Base-by-base conservation (phyloP, 2,329 filamentous ascomycete species). In the Colletotrichum liriopes region DNA sequence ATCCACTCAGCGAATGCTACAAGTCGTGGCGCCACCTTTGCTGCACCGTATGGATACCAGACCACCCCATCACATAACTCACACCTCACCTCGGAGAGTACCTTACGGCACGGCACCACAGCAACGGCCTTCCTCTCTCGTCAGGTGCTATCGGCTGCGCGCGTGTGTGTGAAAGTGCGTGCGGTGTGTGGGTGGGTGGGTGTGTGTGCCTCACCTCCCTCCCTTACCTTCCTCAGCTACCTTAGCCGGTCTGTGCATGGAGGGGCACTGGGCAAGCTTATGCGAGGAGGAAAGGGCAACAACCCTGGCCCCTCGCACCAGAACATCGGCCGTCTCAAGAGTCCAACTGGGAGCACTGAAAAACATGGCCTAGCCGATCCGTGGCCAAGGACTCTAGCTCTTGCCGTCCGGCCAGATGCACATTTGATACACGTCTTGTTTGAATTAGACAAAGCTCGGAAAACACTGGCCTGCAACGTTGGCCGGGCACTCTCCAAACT, bases 291-390 rank as follows among this genome's bases (percentile, higher is more conserved):
- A 32, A 43, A 71, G 69, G 69, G 69, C 69, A 71, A 56, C 51
- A 71, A 71, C 69, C 69, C 69, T 71, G 64, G 4, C 62, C 47
- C 61, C 49, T 65, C 70, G 67, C 67, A 73, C 70, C 70, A 73
- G 66, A 65, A 52, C 16, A 35, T 52, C 37, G 35, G 26, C 35
- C 20, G 54, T 51, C 64, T 47, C n/a, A 56, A 11, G 26, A 54
- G 29, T 54, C 1, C 8, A 35, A 20, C 18, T 63, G 20, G 26
- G 26, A n/a, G 29, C 26, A 32, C n/a, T 43, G 60, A n/a, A 11
- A 26, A 26, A 45, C 43, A 43, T n/a, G 37, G 20, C 8, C 45
- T 37, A 51, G 12, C 52, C 43, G 26, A 55, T 49, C 59, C 23
- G 35, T 52, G 35, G 43, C 45, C 43, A 56, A 56, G 8, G 11